Percentiles rank a stretch among this genome's conserved stretches.
These are phyloP conservation scores for Verticillium zaregamsianum DNA, from an alignment of 2,329 filamentous ascomycete genomes.

Conservation along the genomic window DNA sequence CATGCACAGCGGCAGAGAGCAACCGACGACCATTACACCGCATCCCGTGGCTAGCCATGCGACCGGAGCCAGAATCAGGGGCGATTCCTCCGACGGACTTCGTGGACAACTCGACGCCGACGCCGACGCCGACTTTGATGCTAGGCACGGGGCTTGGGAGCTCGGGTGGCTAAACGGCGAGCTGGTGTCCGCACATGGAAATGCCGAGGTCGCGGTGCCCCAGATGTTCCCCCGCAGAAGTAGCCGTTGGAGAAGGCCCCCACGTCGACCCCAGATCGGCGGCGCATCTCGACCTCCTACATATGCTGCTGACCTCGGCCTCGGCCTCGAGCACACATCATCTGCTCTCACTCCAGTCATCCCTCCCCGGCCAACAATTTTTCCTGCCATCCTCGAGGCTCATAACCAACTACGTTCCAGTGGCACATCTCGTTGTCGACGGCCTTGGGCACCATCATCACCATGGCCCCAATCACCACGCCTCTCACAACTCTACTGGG, in stretches of 20 bases:
- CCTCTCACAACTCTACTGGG: slow-evolving; percentile 74
- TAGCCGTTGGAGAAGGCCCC: not conserved
- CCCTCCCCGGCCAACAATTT: not conserved
- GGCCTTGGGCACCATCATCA: not conserved
- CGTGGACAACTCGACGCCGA: not conserved
- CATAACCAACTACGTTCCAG: not conserved
- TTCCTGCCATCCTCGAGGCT: slow-evolving; percentile 26
- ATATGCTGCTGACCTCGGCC: not conserved
- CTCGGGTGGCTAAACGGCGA: slow-evolving; percentile 9
- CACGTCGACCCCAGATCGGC: not conserved
- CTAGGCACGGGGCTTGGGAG: not conserved
- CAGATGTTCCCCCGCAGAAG: not conserved
- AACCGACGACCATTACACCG: not conserved
- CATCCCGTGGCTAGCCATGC: not conserved
- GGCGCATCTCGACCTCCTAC: not conserved
- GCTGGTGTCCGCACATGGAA: slow-evolving; percentile 25
- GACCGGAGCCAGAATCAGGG: too few relatives aligned
- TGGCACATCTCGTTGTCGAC: not conserved
- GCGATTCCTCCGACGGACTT: not conserved
- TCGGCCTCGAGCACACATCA: not conserved
- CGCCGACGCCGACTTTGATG: not conserved
- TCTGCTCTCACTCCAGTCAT: not conserved
- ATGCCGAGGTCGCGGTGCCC: slow-evolving; percentile 23
- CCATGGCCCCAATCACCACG: slow-evolving; percentile 56
- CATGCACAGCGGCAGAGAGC: not conserved